Evolutionary conservation across 345 rosid species (phyloP).

Genomic region (Citrus maxima): DNA sequence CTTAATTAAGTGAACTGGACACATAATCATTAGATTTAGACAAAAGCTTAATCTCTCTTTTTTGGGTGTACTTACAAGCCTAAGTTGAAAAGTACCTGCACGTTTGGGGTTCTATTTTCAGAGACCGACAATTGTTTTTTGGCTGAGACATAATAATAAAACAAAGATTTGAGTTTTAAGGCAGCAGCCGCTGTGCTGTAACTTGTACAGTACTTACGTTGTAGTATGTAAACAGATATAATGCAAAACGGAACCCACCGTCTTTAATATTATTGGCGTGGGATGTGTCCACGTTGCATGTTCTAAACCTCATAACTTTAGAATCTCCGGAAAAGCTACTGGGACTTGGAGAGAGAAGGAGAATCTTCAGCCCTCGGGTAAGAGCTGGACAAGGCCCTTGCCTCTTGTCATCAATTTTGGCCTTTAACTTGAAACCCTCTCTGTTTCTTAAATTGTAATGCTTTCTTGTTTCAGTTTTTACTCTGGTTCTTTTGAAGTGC

Average conservation of each 20-base stretch:
- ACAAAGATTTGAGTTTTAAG: background rate
- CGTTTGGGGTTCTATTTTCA: background rate
- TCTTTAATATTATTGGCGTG: conserved; percentile 13
- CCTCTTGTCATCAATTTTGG: background rate
- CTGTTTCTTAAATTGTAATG: background rate
- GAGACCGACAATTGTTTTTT: background rate
- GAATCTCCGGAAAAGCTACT: conserved; percentile 28
- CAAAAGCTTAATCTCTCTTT: background rate
- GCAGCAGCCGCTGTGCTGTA: background rate
- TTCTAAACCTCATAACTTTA: conserved; percentile 33
- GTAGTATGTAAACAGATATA: background rate
- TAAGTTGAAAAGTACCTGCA: background rate
- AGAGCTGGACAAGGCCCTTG: background rate
- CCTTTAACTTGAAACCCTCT: background rate
- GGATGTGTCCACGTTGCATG: conserved; percentile 45
- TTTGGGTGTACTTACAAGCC: background rate
- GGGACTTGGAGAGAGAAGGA: background rate
- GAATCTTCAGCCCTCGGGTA: background rate
- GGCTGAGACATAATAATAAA: background rate
- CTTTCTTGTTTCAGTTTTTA: background rate
- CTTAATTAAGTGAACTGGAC: background rate
- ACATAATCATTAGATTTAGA: background rate
- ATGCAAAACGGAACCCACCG: no score
- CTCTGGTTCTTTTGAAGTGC: background rate
- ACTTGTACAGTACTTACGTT: background rate